Evolutionary conservation across 2,329 filamentous ascomycete species (phyloP), one percentile per base, ranked within the genome.

Genomic region (Elsinoe ampelina): DNA sequence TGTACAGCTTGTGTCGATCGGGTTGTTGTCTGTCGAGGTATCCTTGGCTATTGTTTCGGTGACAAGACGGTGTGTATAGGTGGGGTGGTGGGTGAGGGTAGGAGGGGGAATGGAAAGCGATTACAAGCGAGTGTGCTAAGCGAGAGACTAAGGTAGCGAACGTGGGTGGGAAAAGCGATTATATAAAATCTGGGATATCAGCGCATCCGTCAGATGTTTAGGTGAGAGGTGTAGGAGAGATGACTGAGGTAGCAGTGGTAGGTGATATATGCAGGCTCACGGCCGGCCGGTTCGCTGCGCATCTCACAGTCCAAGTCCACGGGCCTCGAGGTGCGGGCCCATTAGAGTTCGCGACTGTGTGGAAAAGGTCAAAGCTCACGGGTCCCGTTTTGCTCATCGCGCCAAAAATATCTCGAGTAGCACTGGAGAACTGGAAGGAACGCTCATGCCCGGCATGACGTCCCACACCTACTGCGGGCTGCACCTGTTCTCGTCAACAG

Each of bases 41-140:
- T 52, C 41, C 41, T 45, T 45, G 41, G 19, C 26, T 45, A 22
- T 45, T 26, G 50, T 26, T 54, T 41, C 20, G 20, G 19, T 32
- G 32, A 39, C 11, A 20, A n/a, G 15, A 19, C n/a, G 13, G 39
- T 11, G 10, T 15, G 39, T 36, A 42, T 20, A 11, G 39, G 54
- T 7, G 26, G 54, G 17, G 41, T 26, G 20, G 54, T 30, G 41
- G 54, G 41, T 39, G 41, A 42, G 26, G 6, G 30, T 39, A 30
- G 26, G 19, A 35, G 47, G 30, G 50, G 6, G 17, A 39, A 41
- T 19, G 20, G 11, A 22, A 55, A 34, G 36, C 22, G 52, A 45
- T n/a, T n/a, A 47, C 41, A 56, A 56, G 54, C 54, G 54, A 56
- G 42, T 56, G 54, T 56, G 41, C 8, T 38, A 47, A 56, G 54